Base-by-base conservation (phyloP, 495 filamentous ascomycete genomes). In the Penicillium roqueforti region DNA sequence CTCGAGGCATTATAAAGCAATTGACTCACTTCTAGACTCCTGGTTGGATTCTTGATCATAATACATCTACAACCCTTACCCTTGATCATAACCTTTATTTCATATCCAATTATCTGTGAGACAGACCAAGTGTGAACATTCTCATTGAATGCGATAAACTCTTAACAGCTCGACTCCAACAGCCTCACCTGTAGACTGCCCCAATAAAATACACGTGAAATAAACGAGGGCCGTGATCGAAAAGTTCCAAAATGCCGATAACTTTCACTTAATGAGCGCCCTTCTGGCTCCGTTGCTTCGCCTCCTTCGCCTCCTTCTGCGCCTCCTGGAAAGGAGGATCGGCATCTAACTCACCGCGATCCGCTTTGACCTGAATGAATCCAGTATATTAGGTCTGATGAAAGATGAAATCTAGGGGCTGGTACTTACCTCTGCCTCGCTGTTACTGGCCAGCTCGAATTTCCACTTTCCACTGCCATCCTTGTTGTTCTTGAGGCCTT, bases 381-480 rank as follows among this genome's bases (percentile, higher is more conserved):
- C 29, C 36, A 6, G 1, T 5, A 31, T n/a, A 25, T 47, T 18
- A 56, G 25, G 14, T 45, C n/a, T 20, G 28, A 16, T 23, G 13
- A 14, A n/a, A 34, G 14, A 34, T 7, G 32, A n/a, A 34, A 13
- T 34, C 14, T n/a, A 34, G 4, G 6, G 23, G 18, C 2, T 2
- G 22, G 44, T 52, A 4, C 74, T 41, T 69, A 96, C 83, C 62
- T 83, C 83, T 57, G 85, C 84, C 77, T 96, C 91, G 61, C 85
- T 89, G 65, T 88, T 81, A 54, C 83, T 88, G 5, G 88, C 88
- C 50, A 96, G 70, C 64, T 88, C 85, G 18, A 83, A 74, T 69
- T 87, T 87, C 91, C 91, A 95, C 58, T 90, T 80, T 11, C 76
- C 87, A 69, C 86, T 84, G 19, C 91, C 91, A 11, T 82, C 73